phyloP scores from a whole-genome alignment of 192 early-diverging fungal species.

The Spizellomyces punctatus region DNA sequence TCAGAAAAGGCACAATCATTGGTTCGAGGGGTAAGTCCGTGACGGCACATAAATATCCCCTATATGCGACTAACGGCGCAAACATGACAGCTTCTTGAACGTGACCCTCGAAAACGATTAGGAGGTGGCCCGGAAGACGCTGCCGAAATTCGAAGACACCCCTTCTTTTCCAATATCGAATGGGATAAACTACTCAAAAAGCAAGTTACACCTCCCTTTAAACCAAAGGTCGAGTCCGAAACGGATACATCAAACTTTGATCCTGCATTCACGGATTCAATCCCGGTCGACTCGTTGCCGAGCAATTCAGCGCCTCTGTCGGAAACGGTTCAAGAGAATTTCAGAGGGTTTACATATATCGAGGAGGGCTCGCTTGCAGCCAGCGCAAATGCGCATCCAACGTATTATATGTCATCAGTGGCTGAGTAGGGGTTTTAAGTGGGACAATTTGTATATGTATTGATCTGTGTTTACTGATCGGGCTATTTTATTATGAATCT shows the following conservation, averaged over 20 bases:
- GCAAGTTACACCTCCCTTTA: conserved; percentile 68
- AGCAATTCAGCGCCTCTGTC: conserved; percentile 41
- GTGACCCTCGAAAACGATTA: conserved; percentile 62
- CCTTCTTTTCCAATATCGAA: conserved; percentile 65
- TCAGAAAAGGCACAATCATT: conserved; percentile 43
- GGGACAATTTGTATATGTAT: too few relatives aligned
- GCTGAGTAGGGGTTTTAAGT: neutral
- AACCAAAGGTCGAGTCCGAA: conserved; percentile 63
- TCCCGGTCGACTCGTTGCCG: conserved; percentile 53
- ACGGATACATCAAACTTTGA: conserved; percentile 58
- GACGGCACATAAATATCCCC: neutral
- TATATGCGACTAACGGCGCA: neutral
- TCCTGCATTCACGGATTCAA: conserved; percentile 48
- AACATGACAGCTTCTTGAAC: conserved; percentile 55
- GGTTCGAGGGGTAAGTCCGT: conserved; percentile 45
- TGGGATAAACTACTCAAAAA: conserved; percentile 66
- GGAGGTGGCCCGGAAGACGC: conserved; percentile 62
- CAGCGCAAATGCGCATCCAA: neutral
- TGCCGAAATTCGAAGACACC: conserved; percentile 62
- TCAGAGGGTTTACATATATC: conserved; percentile 51
- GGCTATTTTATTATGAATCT: too few relatives aligned
- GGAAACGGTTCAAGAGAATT: conserved; percentile 52
- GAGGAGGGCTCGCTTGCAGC: conserved; percentile 19
- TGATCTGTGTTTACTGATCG: too few relatives aligned
- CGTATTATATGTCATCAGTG: neutral